Evolutionary conservation across 2,329 filamentous ascomycete genomes (phyloP).

Genomic region (Exophiala lecanii-corni): DNA sequence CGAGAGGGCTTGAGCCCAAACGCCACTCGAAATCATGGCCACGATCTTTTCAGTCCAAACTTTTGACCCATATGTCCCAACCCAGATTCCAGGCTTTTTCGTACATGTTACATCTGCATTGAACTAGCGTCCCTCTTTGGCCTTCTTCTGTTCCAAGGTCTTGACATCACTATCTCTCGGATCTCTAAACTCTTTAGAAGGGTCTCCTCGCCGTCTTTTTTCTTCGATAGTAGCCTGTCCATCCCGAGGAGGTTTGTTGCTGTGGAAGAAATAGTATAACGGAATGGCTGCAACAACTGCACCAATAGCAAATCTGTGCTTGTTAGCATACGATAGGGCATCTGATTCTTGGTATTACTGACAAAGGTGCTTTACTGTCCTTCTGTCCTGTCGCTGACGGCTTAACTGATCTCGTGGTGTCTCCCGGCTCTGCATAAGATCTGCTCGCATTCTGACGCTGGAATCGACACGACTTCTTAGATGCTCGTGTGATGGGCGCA

Average conservation of each 20-base stretch:
- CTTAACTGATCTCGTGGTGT: background rate
- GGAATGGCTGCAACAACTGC: slow-evolving; percentile 7
- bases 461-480: too few species aligned
- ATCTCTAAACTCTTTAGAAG: slow-evolving; percentile 13
- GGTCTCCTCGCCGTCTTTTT: slow-evolving; percentile 3
- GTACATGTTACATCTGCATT: too few species aligned
- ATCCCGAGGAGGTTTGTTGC: slow-evolving; percentile 7
- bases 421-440: background rate
- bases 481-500: too few species aligned
- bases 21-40: too few species aligned
- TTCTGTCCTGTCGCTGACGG: too few species aligned
- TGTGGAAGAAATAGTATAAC: slow-evolving; percentile 19
- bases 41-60: too few species aligned
- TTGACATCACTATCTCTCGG: slow-evolving; percentile 19
- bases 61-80: too few species aligned
- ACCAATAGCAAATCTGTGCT: slow-evolving; percentile 1
- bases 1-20: too few species aligned
- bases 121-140: slow-evolving; percentile 5
- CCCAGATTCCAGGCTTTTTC: too few species aligned
- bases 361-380: background rate
- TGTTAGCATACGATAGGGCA: too few species aligned
- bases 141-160: slow-evolving; percentile 18
- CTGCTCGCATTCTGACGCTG: too few species aligned
- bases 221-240: slow-evolving; percentile 10
- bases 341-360: too few species aligned